Conservation (phyloP, 345 rosid genomes). For the Gossypium turneri region DNA sequence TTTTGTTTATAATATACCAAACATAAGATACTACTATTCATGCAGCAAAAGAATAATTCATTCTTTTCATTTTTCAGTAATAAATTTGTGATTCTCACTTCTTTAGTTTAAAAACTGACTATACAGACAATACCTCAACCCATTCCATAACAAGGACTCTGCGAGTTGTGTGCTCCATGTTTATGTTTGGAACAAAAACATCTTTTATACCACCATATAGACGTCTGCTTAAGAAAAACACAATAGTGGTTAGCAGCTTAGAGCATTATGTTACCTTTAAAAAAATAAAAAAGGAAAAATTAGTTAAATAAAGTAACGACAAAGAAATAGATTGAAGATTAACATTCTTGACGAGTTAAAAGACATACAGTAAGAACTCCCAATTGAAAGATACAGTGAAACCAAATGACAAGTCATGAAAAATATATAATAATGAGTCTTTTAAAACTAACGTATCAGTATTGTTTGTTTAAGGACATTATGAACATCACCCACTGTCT, state of each 20-base stretch:
- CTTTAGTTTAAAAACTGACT: neutral
- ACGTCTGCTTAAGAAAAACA: constrained; percentile 41
- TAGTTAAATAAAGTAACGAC: neutral
- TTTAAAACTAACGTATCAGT: neutral
- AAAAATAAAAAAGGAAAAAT: neutral
- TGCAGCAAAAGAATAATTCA: constrained; percentile 3
- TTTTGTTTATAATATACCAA: neutral
- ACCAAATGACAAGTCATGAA: neutral
- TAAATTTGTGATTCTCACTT: constrained; percentile 5
- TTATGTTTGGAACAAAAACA: constrained; percentile 84
- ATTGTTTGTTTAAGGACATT: neutral
- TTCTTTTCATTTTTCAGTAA: neutral
- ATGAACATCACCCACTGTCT: neutral
- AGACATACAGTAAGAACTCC: constrained; percentile 1
- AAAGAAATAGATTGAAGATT: neutral
- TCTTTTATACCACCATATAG: constrained; percentile 72
- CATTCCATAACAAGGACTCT: constrained; percentile 92
- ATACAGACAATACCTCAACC: constrained; percentile 63
- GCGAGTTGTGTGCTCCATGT: constrained; percentile 69
- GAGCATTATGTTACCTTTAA: neutral
- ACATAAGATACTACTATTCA: neutral
- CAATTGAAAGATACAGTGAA: neutral
- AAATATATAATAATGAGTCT: neutral
- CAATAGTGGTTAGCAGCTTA: neutral
- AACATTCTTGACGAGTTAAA: constrained; percentile 8